Percentiles rank a stretch among this genome's conserved stretches.
These are phyloP conservation scores for Pulveroboletus sp. DNA, from an alignment of 768 basidiomycete genomes.

Conservation along the genomic window DNA sequence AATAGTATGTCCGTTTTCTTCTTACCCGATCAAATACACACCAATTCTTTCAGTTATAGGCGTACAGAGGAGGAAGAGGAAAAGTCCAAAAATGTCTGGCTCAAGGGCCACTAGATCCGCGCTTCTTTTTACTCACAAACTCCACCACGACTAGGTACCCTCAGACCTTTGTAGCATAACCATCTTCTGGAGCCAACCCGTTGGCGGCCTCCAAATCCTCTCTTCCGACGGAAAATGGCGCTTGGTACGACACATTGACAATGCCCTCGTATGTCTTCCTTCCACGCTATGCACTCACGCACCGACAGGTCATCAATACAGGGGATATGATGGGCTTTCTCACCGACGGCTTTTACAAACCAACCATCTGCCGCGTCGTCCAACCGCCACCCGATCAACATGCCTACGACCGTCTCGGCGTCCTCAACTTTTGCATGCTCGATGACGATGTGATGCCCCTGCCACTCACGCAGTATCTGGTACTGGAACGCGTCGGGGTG, in stretches of 20 bases:
- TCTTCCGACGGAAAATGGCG: conserved; percentile 51
- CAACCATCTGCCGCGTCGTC: conserved; percentile 60
- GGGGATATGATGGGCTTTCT: conserved; percentile 60
- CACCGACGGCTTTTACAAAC: conserved; percentile 55
- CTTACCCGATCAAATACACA: not conserved
- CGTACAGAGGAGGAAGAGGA: conserved; percentile 48
- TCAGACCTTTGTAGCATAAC: conserved; percentile 55
- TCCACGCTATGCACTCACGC: too few species aligned
- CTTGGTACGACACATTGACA: conserved; percentile 57
- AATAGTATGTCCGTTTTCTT: conserved; percentile 50
- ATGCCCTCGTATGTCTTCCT: conserved; percentile 43
- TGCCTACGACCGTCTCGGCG: conserved; percentile 46
- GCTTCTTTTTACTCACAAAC: not conserved
- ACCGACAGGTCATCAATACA: conserved; percentile 55
- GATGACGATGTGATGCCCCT: conserved; percentile 48
- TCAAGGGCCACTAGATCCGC: conserved; percentile 55
- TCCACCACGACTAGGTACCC: conserved; percentile 33
- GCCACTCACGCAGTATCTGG: conserved; percentile 45
- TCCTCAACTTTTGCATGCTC: conserved; percentile 54
- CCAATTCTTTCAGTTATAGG: conserved; percentile 51
- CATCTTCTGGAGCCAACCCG: conserved; percentile 59
- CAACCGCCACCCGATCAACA: conserved; percentile 55
- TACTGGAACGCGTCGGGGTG: conserved; percentile 44
- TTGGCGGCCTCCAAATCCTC: conserved; percentile 56
- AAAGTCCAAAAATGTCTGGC: conserved; percentile 52